Percentiles rank a stretch among this genome's conserved stretches.
phyloP scores from a whole-genome alignment of 1,284 basidiomycete genomes.

The Pyrrhoderma lamaoense region DNA sequence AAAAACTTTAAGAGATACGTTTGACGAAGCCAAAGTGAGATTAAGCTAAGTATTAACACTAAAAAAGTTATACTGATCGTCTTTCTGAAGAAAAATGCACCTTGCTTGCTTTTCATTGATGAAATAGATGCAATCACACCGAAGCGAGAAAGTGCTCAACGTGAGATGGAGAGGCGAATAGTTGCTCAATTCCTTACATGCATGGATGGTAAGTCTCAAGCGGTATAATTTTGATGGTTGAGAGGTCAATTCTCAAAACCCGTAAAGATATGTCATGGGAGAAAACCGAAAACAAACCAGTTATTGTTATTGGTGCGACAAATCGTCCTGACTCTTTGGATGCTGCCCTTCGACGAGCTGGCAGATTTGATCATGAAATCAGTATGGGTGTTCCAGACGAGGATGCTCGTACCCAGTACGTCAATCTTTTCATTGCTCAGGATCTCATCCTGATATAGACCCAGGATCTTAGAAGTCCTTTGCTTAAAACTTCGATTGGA shows the following conservation, averaged over 20 bases:
- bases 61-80: slow-evolving; percentile 1
- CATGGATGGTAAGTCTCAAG: slow-evolving; percentile 74
- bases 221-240: not conserved
- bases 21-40: slow-evolving; percentile 87
- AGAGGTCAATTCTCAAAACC: too few species aligned
- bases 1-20: slow-evolving; percentile 91
- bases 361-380: slow-evolving; percentile 96
- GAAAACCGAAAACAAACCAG: slow-evolving; percentile 81
- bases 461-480: slow-evolving; percentile 76
- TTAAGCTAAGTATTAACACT: not conserved
- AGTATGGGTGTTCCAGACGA: slow-evolving; percentile 96
- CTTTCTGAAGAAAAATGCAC: slow-evolving; percentile 76
- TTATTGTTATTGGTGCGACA: slow-evolving; percentile 94
- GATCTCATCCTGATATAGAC: slow-evolving; percentile 1
- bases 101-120: slow-evolving; percentile 90
- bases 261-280: slow-evolving; percentile 80
- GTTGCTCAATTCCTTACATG: slow-evolving; percentile 97
- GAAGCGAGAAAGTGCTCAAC: slow-evolving; percentile 92
- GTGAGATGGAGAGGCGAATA: slow-evolving; percentile 97
- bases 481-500: slow-evolving; percentile 69
- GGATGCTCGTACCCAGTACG: slow-evolving; percentile 80
- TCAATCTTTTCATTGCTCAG: not conserved
- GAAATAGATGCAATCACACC: slow-evolving; percentile 98
- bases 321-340: slow-evolving; percentile 95
- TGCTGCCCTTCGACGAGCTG: slow-evolving; percentile 86